Base-by-base conservation (phyloP, 2,329 filamentous ascomycete species). In the Escovopsis sp. region DNA sequence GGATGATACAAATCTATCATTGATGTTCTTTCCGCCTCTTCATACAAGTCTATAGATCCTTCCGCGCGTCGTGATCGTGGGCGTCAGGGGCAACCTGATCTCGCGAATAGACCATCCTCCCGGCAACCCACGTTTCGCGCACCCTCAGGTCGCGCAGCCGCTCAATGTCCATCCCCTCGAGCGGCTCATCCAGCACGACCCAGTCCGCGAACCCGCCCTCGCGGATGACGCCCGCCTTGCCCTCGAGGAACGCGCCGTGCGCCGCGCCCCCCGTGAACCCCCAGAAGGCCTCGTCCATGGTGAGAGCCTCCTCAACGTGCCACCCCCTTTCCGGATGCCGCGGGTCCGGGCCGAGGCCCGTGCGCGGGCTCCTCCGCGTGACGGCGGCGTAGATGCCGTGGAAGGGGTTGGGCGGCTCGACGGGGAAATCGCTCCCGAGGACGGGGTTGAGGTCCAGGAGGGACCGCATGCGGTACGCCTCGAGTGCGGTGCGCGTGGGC, bases 341-440 rank as follows among this genome's bases (percentile, higher is more conserved):
- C 7, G 65, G 57, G 14, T 70, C 70, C 2, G 58, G 61, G 1
- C 71, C 72, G 2, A 59, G 61, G 0, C 71, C 72, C 0, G 75
- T 76, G 37, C 64, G 64, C 2, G 79, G 79, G 45, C 63, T 76
- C 35, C 68, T 69, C 42, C 80, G 65, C 11, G 77, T 70, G 2
- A 81, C 67, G 3, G 80, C 80, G 4, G 79, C 79, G 50, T 81
- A 84, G 33, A 84, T 74, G 14, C 79, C 80, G 42, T 78, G 70
- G 47, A 81, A 79, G 2, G 79, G 75, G 50, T 74, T 71, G 0
- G 78, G 71, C 2, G 79, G 79, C 54, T 84, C 79, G 7, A 84
- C 79, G 32, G 80, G 80, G 49, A 84, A 84, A 51, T 84, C 80
- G 39, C 76, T 81, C 2, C 80, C 80, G 2, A 84, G 65, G 1